Percentiles rank a stretch among this genome's conserved stretches.
Evolutionary conservation across 2,329 filamentous ascomycete species (phyloP).

Genomic region (Nemania abortiva): DNA sequence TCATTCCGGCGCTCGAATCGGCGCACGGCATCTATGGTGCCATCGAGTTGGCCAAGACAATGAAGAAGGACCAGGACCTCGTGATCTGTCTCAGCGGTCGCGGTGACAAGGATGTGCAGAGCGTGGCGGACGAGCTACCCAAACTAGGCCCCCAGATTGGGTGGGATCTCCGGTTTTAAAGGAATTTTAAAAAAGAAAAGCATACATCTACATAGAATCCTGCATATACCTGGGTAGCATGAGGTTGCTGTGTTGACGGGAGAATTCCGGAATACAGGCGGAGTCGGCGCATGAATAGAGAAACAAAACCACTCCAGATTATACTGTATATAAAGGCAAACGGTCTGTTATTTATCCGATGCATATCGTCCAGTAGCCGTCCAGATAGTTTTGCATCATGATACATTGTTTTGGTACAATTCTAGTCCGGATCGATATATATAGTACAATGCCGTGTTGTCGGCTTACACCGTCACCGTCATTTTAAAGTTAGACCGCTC

Average conservation of each 20-base stretch:
- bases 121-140: slow-evolving; percentile 93
- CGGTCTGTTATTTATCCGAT: slow-evolving; percentile 12
- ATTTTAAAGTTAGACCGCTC: slow-evolving; percentile 34
- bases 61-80: slow-evolving; percentile 88
- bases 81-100: slow-evolving; percentile 94
- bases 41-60: slow-evolving; percentile 89
- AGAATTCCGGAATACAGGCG: slow-evolving; percentile 22
- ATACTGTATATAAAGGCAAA: slow-evolving; percentile 19
- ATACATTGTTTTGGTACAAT: slow-evolving; percentile 37
- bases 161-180: slow-evolving; percentile 74
- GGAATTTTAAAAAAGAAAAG: slow-evolving; percentile 20
- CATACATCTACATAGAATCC: background rate
- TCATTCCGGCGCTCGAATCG: slow-evolving; percentile 95
- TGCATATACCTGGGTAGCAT: background rate
- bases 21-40: slow-evolving; percentile 93
- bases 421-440: slow-evolving; percentile 52
- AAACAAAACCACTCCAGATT: slow-evolving; percentile 13
- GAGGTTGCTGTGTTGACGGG: background rate
- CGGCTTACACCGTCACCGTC: slow-evolving; percentile 4
- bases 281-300: slow-evolving; percentile 37
- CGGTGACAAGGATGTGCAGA: slow-evolving; percentile 99
- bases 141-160: slow-evolving; percentile 89
- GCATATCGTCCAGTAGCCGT: slow-evolving; percentile 3
- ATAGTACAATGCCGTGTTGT: slow-evolving; percentile 53
- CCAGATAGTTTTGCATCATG: slow-evolving; percentile 38